phyloP scores from a whole-genome alignment of 1,284 basidiomycete species.

The Chalciporus piperatoides region DNA sequence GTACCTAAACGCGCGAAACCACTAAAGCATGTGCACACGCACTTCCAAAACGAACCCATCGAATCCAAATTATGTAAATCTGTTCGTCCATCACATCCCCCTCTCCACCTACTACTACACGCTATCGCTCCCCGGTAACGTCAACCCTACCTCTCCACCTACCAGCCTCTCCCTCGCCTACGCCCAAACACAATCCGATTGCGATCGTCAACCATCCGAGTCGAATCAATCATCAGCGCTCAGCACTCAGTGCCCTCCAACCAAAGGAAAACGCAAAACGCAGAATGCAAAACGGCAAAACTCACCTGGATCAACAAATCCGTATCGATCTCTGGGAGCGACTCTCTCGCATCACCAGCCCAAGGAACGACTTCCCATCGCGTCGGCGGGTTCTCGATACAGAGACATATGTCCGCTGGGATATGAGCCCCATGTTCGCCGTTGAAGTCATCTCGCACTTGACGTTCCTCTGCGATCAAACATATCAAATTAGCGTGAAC shows the following conservation, averaged over 20 bases:
- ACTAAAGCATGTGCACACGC: too few relatives aligned
- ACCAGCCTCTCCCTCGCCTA: slow-evolving; percentile 24
- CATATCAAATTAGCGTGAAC: too few relatives aligned
- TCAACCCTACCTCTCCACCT: slow-evolving; percentile 10
- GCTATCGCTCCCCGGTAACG: slow-evolving; percentile 21
- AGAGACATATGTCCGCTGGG: slow-evolving; percentile 72
- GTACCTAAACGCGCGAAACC: too few relatives aligned
- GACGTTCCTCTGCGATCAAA: slow-evolving; percentile 57
- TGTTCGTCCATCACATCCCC: too few relatives aligned
- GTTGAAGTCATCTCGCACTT: slow-evolving; percentile 64
- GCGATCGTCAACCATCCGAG: background rate
- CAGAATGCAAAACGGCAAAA: background rate
- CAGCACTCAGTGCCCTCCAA: background rate
- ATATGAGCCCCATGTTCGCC: slow-evolving; percentile 64
- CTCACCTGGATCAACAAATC: slow-evolving; percentile 56
- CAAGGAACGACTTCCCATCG: slow-evolving; percentile 60
- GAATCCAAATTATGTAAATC: too few relatives aligned
- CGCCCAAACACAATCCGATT: background rate
- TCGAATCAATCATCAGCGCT: background rate
- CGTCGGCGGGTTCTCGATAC: slow-evolving; percentile 67
- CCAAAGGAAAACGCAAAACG: too few relatives aligned
- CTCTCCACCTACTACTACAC: slow-evolving; percentile 13
- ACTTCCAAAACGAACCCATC: too few relatives aligned
- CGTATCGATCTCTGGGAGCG: slow-evolving; percentile 53
- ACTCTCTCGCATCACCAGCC: slow-evolving; percentile 50